These are phyloP conservation scores for Colletotrichum lupini DNA, from an alignment of 2,329 filamentous ascomycete genomes.

Conservation along the genomic window DNA sequence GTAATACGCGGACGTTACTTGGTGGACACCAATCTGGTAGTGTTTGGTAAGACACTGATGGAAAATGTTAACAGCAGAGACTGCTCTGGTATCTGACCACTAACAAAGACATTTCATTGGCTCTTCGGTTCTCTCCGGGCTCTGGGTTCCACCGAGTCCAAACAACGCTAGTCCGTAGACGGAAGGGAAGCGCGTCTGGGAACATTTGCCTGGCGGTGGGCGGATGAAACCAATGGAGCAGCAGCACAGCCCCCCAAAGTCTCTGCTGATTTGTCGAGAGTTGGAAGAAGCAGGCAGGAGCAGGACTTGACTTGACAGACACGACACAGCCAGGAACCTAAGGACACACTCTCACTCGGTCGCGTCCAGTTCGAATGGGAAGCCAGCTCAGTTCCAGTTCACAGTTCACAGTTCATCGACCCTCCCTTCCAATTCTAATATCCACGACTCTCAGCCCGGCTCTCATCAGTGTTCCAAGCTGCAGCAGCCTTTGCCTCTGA, in stretches of 20 bases:
- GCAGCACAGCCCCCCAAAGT: constrained; percentile 13
- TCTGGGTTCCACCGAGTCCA: background rate
- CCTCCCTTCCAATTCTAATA: background rate
- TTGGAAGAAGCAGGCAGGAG: no score
- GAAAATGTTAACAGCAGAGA: background rate
- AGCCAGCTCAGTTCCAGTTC: background rate
- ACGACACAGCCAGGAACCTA: background rate
- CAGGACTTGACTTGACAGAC: background rate
- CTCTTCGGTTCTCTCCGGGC: background rate
- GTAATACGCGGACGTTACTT: background rate
- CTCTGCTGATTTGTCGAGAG: constrained; percentile 9
- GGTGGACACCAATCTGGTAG: constrained; percentile 9
- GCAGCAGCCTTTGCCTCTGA: constrained; percentile 18
- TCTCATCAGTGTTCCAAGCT: constrained; percentile 8
- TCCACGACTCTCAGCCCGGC: constrained; percentile 5
- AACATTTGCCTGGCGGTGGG: background rate
- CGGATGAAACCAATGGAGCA: constrained; percentile 32
- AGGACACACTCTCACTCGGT: background rate
- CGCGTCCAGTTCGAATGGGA: background rate
- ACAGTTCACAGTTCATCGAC: constrained; percentile 5
- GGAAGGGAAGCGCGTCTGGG: constrained; percentile 7
- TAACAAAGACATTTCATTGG: constrained; percentile 13
- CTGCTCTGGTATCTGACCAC: background rate
- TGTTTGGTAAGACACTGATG: no score
- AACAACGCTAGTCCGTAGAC: constrained; percentile 6